Base-by-base conservation (phyloP, 2,329 filamentous ascomycete species). In the Rhinocladiella similis region DNA sequence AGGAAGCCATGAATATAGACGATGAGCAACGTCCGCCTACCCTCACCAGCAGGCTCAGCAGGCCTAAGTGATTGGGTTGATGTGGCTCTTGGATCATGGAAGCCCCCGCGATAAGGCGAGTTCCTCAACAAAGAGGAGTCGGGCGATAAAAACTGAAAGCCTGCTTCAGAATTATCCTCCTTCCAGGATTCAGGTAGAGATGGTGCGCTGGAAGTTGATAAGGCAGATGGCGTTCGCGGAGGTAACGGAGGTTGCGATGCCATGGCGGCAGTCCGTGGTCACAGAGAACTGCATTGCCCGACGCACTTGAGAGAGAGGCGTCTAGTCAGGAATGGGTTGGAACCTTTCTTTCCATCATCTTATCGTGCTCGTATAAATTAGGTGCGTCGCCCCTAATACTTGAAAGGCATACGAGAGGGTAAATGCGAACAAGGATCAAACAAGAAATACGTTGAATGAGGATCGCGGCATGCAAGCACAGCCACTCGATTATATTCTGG, bases 1-100 rank as follows among this genome's bases (percentile, higher is more conserved):
- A 94, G 88, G 74, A 95, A 96, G 59, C 92, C 91, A 75, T 96
- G 92, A 54, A 96, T 85, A 69, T 91, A 96, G 51, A 96, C 77
- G 19, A 96, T 70, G 1, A 97, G 80, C 20, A 97, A 77, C 22
- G 78, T 81, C 48, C 84, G 75, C 38, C 67, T 62, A 20, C 42
- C 49, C n/a, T 54, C 47, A 22, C 58, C 58, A 25, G 67, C 62
- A 20, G 70, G 72, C 33, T 66, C 61, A 65, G 51, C 69, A 63
- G 56, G 61, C 63, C 47, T 65, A 65, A 59, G 68, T 64, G 62
- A 69, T 62, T 61, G 66, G 66, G 54, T 62, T 66, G 61, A 73
- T 60, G 65, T 65, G 4, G 63, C 53, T 50, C 65, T 58, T 19
- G 60, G 59, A 46, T 67, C 65, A 35, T 64, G 18, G 50, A 38